phyloP scores from a whole-genome alignment of 208 protist species.

The Acanthamoeba divionensis region DNA sequence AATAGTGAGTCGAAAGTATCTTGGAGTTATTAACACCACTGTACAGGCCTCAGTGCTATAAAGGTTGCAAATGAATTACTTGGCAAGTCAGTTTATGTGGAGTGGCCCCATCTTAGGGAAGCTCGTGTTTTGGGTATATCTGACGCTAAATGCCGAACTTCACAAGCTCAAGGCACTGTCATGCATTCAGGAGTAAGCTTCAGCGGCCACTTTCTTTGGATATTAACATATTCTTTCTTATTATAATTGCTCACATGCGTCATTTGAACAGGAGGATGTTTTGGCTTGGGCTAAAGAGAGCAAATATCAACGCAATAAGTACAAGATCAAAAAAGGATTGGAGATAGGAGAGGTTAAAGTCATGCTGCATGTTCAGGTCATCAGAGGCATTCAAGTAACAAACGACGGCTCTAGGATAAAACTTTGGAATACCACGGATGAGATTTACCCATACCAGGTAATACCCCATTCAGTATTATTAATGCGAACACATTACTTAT shows the following conservation, averaged over 20 bases:
- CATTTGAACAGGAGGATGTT: background rate
- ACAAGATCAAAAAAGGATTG: conserved; percentile 30
- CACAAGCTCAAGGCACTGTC: background rate
- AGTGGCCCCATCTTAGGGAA: conserved; percentile 43
- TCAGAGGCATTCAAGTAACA: background rate
- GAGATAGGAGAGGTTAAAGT: conserved; percentile 43
- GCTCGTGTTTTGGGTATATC: conserved; percentile 36
- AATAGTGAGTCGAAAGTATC: background rate
- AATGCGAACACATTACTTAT: background rate
- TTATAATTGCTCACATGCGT: background rate
- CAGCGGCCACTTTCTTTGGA: background rate
- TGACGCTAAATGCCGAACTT: background rate
- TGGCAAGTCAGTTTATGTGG: background rate
- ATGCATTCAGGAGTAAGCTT: background rate
- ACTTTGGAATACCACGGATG: background rate
- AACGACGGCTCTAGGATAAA: background rate
- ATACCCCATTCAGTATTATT: background rate
- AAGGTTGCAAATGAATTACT: background rate
- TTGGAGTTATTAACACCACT: background rate
- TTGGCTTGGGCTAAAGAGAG: conserved; percentile 25
- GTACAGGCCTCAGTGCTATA: too few relatives aligned
- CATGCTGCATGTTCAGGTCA: conserved; percentile 26
- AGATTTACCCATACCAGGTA: conserved; percentile 30
- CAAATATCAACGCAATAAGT: conserved; percentile 44
- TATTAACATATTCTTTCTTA: too few relatives aligned